Base-by-base conservation (phyloP, 108 stramenopile species). In the Schizochytrium sp. region DNA sequence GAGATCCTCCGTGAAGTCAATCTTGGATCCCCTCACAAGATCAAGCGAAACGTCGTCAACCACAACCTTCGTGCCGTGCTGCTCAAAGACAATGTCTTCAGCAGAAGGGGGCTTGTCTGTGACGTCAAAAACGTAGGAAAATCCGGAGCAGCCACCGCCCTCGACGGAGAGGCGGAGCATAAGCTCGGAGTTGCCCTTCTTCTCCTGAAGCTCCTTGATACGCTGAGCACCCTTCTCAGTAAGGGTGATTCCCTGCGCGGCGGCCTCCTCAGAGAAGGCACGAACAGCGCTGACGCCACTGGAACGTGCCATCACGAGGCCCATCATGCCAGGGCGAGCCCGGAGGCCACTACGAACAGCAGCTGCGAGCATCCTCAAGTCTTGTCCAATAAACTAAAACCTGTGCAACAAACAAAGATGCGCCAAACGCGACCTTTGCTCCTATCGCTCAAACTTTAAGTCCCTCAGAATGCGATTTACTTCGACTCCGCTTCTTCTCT, bases 1-100 rank as follows among this genome's bases (percentile, higher is more conserved):
- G 97, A 99, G 97, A 92, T 98, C 97, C 88, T 95, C 93, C 10
- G 96, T 96, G 90, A 95, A 99, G 90, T 99, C 97, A 57, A 98
- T 94, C 19, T 95, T 98, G 56, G 96, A 93, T n/a, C 98, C 98
- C 61, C 91, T 56, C 8, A 99, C 89, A 38, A 97, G 94, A 4
- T 95, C 95, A 55, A 98, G 89, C 10, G 96, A 97, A 7, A 46
- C 88, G 17, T 91, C 91, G 89, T 93, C 93, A 13, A 93, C 91
- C 13, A 93, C 92, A 49, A 93, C 76, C 58, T 87, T 56, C 10
- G 90, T 89, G 7, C 92, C 93, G 0, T 93, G 92, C 55, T 92
- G 90, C 57, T 90, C 92, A 46, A 90, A 88, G 45, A 72, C 57
- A 38, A 42, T 56, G 69, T 89, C 91, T 3, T 92, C 88, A 8